Evolutionary conservation across 192 early-diverging fungal species (phyloP), one percentile per base, ranked within the genome.

Genomic region (Ambispora gerdemannii): DNA sequence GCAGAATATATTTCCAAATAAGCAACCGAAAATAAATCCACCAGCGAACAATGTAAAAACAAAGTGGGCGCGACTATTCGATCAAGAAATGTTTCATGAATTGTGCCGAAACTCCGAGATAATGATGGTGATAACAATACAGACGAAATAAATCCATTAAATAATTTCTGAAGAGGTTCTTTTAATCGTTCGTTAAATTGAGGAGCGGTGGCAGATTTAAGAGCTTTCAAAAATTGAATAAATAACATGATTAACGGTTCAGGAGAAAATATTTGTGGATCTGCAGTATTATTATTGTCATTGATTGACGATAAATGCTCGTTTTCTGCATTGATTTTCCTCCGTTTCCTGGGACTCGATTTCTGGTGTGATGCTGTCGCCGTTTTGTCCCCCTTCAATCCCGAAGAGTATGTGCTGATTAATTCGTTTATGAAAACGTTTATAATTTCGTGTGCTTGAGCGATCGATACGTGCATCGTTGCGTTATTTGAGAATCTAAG

Each of bases 401-500:
- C 7, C 32, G 50, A n/a, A 15, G 50, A 67, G 33, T 51, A 22
- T 30, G 20, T 19, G 17, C 50, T 27, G 3, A 17, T 33, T 50
- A 67, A 22, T 20, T 67, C 51, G 4, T 25, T 11, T 34, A 22
- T 34, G 35, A 67, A 53, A 20, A 35, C 4, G 17, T 19, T 0
- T 3, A 67, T 24, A 17, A 67, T 22, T 20, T 53, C 50, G 8
- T 20, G 31, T 20, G 50, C 65, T 67, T 67, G 65, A 52, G 22
- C 2, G 28, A 31, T 53, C 35, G 63, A 10, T 19, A 65, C 27
- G 32, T 50, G n/a, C 28, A 13, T 65, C 4, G 63, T 2, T 1
- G 50, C 20, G 47, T 65, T 65, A 65, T 35, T 67, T 24, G 65
- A 52, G 32, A 67, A 67, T 27, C 65, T 67, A 15, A 10, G 3